These are phyloP conservation scores for Tausonia pullulans DNA, from an alignment of 1,284 basidiomycete species.

Conservation along the genomic window DNA sequence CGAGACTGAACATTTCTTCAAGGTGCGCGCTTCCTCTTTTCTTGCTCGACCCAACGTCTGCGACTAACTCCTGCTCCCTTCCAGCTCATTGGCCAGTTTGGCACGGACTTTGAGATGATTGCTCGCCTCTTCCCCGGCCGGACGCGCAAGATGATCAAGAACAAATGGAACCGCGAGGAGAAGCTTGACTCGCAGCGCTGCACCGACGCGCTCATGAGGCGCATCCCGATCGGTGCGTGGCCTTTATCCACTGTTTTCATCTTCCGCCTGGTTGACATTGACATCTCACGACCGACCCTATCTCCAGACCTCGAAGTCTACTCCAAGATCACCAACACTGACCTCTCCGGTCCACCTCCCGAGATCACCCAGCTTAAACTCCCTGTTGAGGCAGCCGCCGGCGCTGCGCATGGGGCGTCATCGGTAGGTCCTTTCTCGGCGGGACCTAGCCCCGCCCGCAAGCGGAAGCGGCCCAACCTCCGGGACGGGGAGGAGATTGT, in stretches of 20 bases:
- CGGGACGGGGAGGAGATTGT: conserved; percentile 15
- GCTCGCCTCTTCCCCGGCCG: conserved; percentile 71
- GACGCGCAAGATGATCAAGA: conserved; percentile 77
- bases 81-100: conserved; percentile 55
- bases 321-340: conserved; percentile 12
- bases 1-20: conserved; percentile 75
- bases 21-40: conserved; percentile 41
- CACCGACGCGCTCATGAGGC: conserved; percentile 23
- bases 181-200: conserved; percentile 49
- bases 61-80: too few relatives aligned
- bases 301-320: conserved; percentile 11
- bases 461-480: conserved; percentile 3
- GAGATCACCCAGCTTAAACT: conserved; percentile 10
- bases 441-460: neutral
- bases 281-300: neutral
- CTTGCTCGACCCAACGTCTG: neutral
- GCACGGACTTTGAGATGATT: conserved; percentile 85
- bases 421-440: neutral
- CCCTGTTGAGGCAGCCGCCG: neutral
- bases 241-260: neutral
- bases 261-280: neutral
- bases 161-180: conserved; percentile 82
- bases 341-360: conserved; percentile 15
- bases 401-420: neutral
- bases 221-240: conserved; percentile 17